Base-by-base conservation (phyloP, 1,139 yeast genomes). In the Petasospora fabianii region DNA sequence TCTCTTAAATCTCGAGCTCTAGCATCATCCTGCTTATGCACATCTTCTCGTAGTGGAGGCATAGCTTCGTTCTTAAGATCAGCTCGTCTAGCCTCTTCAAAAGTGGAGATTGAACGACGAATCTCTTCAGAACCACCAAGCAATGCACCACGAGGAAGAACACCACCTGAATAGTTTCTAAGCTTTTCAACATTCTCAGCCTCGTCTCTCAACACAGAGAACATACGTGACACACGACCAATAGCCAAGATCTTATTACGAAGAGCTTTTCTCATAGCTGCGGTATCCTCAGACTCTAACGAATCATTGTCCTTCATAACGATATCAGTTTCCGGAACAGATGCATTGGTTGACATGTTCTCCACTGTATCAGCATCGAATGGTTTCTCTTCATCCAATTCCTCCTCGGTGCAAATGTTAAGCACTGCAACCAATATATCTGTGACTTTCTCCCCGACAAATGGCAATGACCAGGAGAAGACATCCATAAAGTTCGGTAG, bases 401-500 rank as follows among this genome's bases (percentile, higher is more conserved):
- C 98, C 58, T 92, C 97, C 57, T 88, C 95, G 1, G 97, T 85
- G 66, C 98, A 92, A 42, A 92, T 87, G 62, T 90, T 90, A 59
- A 92, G 73, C 34, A 92, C 85, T 2, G 95, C 79, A 24, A 88
- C 87, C 58, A 92, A 73, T 85, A 92, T 90, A 58, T 92, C 97
- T 14, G 96, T 86, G 43, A 90, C 83, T 53, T 88, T 78, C 64
- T 92, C 97, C n/a, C 97, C 97, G 28, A 92, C 97, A 69, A 92
- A 92, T 7, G 98, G 98, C 45, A 92, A 69, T 4, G 96, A 86
- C 98, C 98, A 92, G 6, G 96, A 84, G 62, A 92, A 92, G 6
- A 90, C 96, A 61, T 92, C 97, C 96, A 90, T 88, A 55, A 90
- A 87, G 61, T 90, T 90, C 4, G 98, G 98, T 51, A 92, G 70